Evolutionary conservation across 768 basidiomycete species (phyloP).

Genomic region (Cubamyces sp.): DNA sequence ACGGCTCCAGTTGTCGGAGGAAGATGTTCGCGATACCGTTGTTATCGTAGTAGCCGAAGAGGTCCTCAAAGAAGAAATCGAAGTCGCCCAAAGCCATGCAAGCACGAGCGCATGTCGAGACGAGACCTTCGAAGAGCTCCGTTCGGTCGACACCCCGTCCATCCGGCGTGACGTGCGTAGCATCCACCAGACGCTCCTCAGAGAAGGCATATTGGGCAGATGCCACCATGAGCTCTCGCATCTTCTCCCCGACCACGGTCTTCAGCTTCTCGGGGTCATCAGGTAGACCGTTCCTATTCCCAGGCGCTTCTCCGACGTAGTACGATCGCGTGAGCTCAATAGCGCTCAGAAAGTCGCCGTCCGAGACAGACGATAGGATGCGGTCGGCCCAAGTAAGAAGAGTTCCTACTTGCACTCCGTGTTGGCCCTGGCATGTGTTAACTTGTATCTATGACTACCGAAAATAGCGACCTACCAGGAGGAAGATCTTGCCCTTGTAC

Average conservation of each 20-base stretch:
- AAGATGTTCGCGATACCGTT: constrained; percentile 85
- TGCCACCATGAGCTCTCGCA: constrained; percentile 83
- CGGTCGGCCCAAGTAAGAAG: constrained; percentile 95
- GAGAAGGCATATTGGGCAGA: constrained; percentile 92
- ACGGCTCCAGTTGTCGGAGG: constrained; percentile 78
- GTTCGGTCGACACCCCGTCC: constrained; percentile 93
- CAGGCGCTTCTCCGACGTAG: constrained; percentile 77
- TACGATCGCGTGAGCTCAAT: constrained; percentile 86
- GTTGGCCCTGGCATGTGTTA: constrained; percentile 51
- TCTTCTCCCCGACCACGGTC: constrained; percentile 69
- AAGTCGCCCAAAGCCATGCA: constrained; percentile 80
- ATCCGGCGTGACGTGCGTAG: constrained; percentile 79
- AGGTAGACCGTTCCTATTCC: constrained; percentile 87
- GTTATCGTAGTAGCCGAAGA: constrained; percentile 88
- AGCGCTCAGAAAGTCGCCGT: constrained; percentile 87
- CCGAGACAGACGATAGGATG: constrained; percentile 79
- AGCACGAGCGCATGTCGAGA: constrained; percentile 74
- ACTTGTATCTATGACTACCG: not conserved
- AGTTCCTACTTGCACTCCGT: constrained; percentile 78
- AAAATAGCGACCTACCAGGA: constrained; percentile 63
- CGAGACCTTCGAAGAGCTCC: constrained; percentile 85
- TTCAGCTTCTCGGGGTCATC: constrained; percentile 60
- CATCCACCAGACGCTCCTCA: constrained; percentile 91
- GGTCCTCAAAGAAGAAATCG: constrained; percentile 90
- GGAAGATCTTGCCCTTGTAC: constrained; percentile 91